phyloP scores from a whole-genome alignment of 2,329 filamentous ascomycete species.

The Ambrosiella cleistominuta region DNA sequence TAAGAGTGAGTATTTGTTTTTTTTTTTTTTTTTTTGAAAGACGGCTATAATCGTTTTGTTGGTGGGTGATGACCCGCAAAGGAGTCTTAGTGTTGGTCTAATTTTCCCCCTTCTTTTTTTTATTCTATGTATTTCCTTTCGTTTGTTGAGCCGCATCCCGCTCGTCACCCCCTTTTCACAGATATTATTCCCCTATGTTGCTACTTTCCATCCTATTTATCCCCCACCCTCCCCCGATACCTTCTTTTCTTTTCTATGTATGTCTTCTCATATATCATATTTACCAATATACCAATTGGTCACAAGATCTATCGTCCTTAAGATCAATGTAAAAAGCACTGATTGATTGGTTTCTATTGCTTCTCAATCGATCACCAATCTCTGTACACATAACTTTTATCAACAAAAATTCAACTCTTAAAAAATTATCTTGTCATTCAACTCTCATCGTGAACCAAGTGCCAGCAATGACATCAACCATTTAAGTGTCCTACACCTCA shows the following conservation, averaged over 20 bases:
- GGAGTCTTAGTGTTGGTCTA: background rate
- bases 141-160: background rate
- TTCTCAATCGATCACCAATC: background rate
- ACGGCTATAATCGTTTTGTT: background rate
- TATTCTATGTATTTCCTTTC: slow-evolving; percentile 6
- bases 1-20: background rate
- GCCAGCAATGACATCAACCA: background rate
- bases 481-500: background rate
- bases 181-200: background rate
- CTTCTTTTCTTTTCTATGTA: background rate
- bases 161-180: background rate
- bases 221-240: background rate
- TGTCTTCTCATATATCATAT: background rate
- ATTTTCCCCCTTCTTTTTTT: background rate
- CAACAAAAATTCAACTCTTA: background rate
- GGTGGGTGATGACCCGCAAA: too few species aligned
- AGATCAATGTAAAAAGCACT: background rate
- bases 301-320: background rate
- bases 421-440: background rate
- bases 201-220: background rate
- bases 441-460: background rate
- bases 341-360: background rate
- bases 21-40: background rate
- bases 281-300: slow-evolving; percentile 6
- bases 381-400: background rate